phyloP scores from a whole-genome alignment of 1,139 yeast species.

The Magnusiomyces tetraspermus region DNA sequence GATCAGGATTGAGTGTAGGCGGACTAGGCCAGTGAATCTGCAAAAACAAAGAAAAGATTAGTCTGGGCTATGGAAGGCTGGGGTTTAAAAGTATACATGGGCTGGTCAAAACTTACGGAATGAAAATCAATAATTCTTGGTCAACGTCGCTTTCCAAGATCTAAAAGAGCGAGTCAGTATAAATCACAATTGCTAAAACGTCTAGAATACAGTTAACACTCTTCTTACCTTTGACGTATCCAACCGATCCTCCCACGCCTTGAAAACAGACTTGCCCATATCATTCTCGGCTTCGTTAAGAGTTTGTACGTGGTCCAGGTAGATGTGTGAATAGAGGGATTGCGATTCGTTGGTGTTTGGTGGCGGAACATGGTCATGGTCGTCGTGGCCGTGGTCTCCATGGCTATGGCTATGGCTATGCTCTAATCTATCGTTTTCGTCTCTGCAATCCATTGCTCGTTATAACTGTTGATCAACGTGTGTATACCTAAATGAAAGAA shows the following conservation, averaged over 20 bases:
- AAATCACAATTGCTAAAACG: neutral
- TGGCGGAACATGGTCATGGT: constrained; percentile 46
- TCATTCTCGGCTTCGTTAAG: constrained; percentile 51
- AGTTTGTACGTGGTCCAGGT: constrained; percentile 51
- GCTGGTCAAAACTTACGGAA: constrained; percentile 38
- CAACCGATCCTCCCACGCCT: constrained; percentile 44
- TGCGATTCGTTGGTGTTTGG: constrained; percentile 65
- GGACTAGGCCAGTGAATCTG: constrained; percentile 59
- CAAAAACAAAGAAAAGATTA: neutral
- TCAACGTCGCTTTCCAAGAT: constrained; percentile 70
- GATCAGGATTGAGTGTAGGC: constrained; percentile 60
- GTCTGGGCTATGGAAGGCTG: no score
- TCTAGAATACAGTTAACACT: neutral
- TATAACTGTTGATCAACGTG: no score
- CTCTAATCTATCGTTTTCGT: neutral
- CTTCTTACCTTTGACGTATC: constrained; percentile 28
- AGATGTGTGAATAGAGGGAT: constrained; percentile 53
- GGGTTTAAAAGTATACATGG: no score
- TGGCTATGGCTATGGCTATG: constrained; percentile 29
- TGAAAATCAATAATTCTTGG: constrained; percentile 61
- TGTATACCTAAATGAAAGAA: no score
- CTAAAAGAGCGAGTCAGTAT: constrained; percentile 26
- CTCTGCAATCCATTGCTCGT: constrained; percentile 7
- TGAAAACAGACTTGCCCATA: constrained; percentile 38
- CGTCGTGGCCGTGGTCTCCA: constrained; percentile 21